Evolutionary conservation across 2,329 filamentous ascomycete genomes (phyloP).

Genomic region (Decorospora gaudefroyi): DNA sequence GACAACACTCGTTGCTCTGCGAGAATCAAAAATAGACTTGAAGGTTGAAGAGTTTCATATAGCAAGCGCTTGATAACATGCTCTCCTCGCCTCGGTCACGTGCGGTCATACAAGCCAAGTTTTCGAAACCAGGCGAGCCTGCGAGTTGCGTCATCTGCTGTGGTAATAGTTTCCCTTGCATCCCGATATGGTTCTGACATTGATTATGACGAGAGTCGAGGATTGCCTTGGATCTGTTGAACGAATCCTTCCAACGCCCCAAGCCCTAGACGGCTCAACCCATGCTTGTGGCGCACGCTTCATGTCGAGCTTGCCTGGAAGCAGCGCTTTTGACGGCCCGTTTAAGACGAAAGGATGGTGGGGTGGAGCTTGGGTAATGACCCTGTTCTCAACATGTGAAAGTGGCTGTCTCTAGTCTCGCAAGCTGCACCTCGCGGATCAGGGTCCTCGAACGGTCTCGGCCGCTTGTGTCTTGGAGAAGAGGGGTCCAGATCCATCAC

Average conservation of each 20-base stretch:
- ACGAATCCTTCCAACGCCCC: conserved; percentile 10
- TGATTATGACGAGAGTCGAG: conserved; percentile 7
- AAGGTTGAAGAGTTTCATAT: too few relatives aligned
- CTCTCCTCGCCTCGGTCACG: too few relatives aligned
- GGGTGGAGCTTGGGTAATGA: conserved; percentile 12
- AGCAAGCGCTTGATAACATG: too few relatives aligned
- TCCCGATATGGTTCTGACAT: background rate
- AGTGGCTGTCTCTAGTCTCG: conserved; percentile 5
- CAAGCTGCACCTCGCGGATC: conserved; percentile 18
- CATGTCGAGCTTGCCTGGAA: conserved; percentile 8
- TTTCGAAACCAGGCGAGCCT: background rate
- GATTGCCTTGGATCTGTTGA: conserved; percentile 3
- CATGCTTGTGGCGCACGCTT: conserved; percentile 15
- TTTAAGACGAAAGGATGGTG: conserved; percentile 14
- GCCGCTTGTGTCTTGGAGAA: conserved; percentile 12
- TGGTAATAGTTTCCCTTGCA: conserved; percentile 5
- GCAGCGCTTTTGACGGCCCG: conserved; percentile 6
- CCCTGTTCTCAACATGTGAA: conserved; percentile 25
- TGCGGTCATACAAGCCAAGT: too few relatives aligned
- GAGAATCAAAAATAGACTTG: too few relatives aligned
- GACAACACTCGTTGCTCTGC: conserved; percentile 1
- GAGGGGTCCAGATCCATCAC: conserved; percentile 20
- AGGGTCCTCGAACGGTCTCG: conserved; percentile 20
- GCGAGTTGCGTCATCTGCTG: conserved; percentile 15
- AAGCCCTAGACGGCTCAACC: conserved; percentile 3